A percentile compares a stretch with the other conserved stretches of the same genome.
These are phyloP conservation scores for Penstemon eatonii DNA, from an alignment of 257 asterid species.

Conservation along the genomic window DNA sequence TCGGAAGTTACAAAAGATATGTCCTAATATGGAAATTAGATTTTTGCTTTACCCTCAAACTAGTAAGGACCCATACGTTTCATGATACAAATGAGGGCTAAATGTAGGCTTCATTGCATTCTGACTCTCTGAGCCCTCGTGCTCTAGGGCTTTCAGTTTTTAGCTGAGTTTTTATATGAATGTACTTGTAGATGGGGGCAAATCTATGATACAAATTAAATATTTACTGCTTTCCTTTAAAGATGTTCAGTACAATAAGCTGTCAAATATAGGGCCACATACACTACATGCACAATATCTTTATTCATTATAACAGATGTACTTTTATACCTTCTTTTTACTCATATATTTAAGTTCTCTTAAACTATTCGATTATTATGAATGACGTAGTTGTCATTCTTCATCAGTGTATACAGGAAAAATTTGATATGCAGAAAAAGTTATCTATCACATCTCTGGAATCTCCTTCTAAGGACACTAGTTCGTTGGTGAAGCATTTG, in stretches of 20 bases:
- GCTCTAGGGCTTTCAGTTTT: too few species aligned
- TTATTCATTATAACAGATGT: not conserved
- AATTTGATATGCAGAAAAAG: slow-evolving; percentile 60
- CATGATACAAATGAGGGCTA: too few species aligned
- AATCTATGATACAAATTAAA: slow-evolving; percentile 5
- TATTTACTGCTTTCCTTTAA: not conserved
- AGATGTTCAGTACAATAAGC: not conserved
- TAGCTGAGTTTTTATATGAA: slow-evolving; percentile 4
- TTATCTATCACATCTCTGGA: slow-evolving; percentile 51
- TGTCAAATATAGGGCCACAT: slow-evolving; percentile 4
- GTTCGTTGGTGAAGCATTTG: slow-evolving; percentile 78
- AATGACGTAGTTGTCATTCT: slow-evolving; percentile 31
- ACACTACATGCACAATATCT: not conserved
- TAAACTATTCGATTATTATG: slow-evolving; percentile 17
- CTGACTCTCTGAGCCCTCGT: too few species aligned
- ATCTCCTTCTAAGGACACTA: slow-evolving; percentile 54
- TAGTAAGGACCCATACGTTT: too few species aligned
- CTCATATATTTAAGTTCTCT: slow-evolving; percentile 13
- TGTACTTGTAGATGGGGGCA: not conserved
- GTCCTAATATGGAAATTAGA: too few species aligned
- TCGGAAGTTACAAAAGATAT: too few species aligned
- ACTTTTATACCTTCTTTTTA: slow-evolving; percentile 7
- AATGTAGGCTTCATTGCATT: too few species aligned
- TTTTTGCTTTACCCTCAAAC: too few species aligned
- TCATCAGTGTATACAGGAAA: slow-evolving; percentile 75